Evolutionary conservation across 371 early-diverging fungal genomes (phyloP), one percentile per base, ranked within the genome.

Genomic region (Homolaphlyctis polyrhiza): DNA sequence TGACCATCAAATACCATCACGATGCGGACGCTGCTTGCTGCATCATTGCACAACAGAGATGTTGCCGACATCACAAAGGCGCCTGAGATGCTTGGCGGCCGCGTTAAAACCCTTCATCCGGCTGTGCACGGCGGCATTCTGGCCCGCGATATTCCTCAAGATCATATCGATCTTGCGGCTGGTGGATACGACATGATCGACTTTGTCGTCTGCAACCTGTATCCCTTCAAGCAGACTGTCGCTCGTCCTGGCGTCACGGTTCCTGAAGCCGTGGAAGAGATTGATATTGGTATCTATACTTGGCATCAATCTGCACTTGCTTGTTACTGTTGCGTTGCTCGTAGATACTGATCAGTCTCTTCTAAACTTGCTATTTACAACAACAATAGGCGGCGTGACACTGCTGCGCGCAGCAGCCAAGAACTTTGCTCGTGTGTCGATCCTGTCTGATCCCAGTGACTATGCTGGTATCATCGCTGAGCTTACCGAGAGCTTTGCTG

Each of bases 71-170:
- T 97, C 64, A 97, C 98, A 68, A 86, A 93, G 73, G 95, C 96
- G 51, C 97, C 98, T 36, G 98, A 97, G 76, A 97, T 97, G 93
- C 85, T 97, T 39, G 97, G 97, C 57, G 98, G 98, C 27, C 92
- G 98, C 66, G 98, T 97, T 72, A 97, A 97, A 86, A 97, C 98
- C 18, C 86, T 97, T 39, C 98, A 97, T 73, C 98, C 98, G 45
- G 97, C 95, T 63, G 95, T 97, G 59, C 98, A 97, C 71, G 98
- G 98, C 68, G 98, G 89, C 64, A 97, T 96, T 60, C 88, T 97
- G 65, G 96, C 98, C 47, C 93, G 94, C 64, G 85, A 91, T 70
- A 90, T 91, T 58, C 82, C 86, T 33, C 82, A 83, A 63, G 98
- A 97, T 73, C 83, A 90, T 54, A 85, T 86, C 52, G 97, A 97